Evolutionary conservation across 306 rosid genomes (phyloP).

Genomic region (Mimosa pudica): DNA sequence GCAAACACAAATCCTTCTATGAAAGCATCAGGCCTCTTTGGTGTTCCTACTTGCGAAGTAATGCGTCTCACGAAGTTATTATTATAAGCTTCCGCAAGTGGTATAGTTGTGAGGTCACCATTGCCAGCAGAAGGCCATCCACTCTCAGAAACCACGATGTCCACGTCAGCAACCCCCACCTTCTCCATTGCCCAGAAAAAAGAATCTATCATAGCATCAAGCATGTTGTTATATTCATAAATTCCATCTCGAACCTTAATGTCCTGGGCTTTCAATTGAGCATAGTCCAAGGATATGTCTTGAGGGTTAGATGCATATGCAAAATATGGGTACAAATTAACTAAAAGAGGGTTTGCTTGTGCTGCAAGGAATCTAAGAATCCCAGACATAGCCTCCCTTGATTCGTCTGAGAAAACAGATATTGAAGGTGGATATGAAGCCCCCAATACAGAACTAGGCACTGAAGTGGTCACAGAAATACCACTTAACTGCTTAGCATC

Average conservation of each 20-base stretch:
- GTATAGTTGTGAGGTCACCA: slow-evolving; percentile 20
- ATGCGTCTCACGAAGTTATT: slow-evolving; percentile 29
- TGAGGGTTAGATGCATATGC: slow-evolving; percentile 38
- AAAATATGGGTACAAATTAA: slow-evolving; percentile 48
- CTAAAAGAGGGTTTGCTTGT: slow-evolving; percentile 35
- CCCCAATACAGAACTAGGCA: slow-evolving; percentile 2
- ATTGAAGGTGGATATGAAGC: slow-evolving; percentile 37
- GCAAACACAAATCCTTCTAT: slow-evolving; percentile 45
- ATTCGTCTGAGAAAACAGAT: slow-evolving; percentile 13
- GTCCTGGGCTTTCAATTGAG: not conserved
- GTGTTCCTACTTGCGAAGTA: slow-evolving; percentile 35
- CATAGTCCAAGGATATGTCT: slow-evolving; percentile 1
- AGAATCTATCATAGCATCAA: slow-evolving; percentile 45
- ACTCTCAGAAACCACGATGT: slow-evolving; percentile 37
- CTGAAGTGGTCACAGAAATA: slow-evolving; percentile 39
- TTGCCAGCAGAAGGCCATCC: slow-evolving; percentile 53
- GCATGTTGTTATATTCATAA: slow-evolving; percentile 29
- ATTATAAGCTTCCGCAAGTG: slow-evolving; percentile 37
- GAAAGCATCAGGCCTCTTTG: slow-evolving; percentile 28
- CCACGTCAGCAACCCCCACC: not conserved
- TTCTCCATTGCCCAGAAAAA: slow-evolving; percentile 40
- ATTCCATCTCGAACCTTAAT: not conserved
- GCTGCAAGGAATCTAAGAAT: slow-evolving; percentile 27
- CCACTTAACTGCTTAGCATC: not conserved
- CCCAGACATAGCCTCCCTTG: not conserved